Conservation (phyloP, 208 protist genomes). For the Lotmaria passim region DNA sequence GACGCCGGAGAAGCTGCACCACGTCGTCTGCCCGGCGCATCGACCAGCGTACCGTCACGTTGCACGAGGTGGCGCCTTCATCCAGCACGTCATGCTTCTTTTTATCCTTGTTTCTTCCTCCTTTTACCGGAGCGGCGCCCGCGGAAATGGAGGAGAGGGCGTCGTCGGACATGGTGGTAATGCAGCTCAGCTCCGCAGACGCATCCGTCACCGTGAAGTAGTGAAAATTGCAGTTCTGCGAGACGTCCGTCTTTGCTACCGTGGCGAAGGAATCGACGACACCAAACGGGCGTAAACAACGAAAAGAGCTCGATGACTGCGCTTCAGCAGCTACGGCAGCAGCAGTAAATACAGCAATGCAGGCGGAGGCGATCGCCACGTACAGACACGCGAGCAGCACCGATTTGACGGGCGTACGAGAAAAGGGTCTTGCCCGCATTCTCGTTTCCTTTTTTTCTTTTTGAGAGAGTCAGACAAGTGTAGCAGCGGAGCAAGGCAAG, state of each 20-base stretch:
- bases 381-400: neutral
- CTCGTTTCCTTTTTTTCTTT: neutral
- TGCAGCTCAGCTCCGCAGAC: conserved; percentile 38
- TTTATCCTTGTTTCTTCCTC: too few species aligned
- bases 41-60: conserved; percentile 36
- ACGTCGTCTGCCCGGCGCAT: conserved; percentile 27
- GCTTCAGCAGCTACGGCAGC: neutral
- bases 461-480: too few species aligned
- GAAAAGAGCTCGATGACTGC: conserved; percentile 30
- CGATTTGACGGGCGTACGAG: neutral
- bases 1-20: conserved; percentile 12
- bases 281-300: conserved; percentile 63
- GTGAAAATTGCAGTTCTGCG: conserved; percentile 66
- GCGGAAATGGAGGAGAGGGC: too few species aligned
- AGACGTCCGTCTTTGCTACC: conserved; percentile 32
- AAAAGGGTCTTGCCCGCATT: neutral
- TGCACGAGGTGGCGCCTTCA: conserved; percentile 9
- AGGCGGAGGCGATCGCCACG: neutral
- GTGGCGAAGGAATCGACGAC: conserved; percentile 43
- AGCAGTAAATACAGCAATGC: neutral
- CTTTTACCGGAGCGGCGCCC: too few species aligned
- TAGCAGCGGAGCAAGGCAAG: neutral
- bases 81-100: too few species aligned
- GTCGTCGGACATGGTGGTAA: neutral
- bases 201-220: conserved; percentile 60